phyloP scores from a whole-genome alignment of 2,329 filamentous ascomycete genomes.

The Dactylellina sp. region DNA sequence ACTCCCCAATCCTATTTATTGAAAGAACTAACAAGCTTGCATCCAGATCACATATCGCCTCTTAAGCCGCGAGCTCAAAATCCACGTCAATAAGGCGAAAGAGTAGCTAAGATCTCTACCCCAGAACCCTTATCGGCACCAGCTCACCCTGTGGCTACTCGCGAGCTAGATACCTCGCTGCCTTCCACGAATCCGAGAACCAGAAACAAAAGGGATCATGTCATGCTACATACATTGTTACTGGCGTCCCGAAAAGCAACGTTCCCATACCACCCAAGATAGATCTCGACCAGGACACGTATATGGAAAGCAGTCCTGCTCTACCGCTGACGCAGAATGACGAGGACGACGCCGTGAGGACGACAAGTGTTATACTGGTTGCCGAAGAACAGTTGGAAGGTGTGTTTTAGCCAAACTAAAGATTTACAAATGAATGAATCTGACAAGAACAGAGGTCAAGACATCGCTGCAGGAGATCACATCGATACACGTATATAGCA shows the following conservation, averaged over 20 bases:
- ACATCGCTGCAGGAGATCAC: constrained; percentile 77
- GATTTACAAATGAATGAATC: neutral
- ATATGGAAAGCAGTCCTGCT: constrained; percentile 74
- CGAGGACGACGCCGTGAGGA: constrained; percentile 67
- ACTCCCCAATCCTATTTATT: neutral
- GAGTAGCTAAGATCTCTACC: constrained; percentile 70
- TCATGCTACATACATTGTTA: constrained; percentile 92
- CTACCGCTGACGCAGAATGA: constrained; percentile 67
- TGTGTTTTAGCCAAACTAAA: constrained; percentile 62
- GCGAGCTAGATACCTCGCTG: constrained; percentile 84
- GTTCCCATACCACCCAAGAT: constrained; percentile 11
- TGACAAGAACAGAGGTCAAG: constrained; percentile 70
- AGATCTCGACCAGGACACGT: constrained; percentile 72
- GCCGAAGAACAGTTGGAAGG: constrained; percentile 79
- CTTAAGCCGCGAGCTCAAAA: constrained; percentile 82
- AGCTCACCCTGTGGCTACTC: constrained; percentile 63
- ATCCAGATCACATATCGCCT: constrained; percentile 86
- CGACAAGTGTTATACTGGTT: constrained; percentile 74
- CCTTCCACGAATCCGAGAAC: constrained; percentile 76
- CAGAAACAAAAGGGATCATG: constrained; percentile 77
- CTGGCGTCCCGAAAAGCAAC: constrained; percentile 68
- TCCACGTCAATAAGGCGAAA: constrained; percentile 89
- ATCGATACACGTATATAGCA: constrained; percentile 87
- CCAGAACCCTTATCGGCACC: constrained; percentile 30
- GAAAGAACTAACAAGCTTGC: neutral